Conservation (phyloP, 768 basidiomycete genomes). For the Amanita phalloides region DNA sequence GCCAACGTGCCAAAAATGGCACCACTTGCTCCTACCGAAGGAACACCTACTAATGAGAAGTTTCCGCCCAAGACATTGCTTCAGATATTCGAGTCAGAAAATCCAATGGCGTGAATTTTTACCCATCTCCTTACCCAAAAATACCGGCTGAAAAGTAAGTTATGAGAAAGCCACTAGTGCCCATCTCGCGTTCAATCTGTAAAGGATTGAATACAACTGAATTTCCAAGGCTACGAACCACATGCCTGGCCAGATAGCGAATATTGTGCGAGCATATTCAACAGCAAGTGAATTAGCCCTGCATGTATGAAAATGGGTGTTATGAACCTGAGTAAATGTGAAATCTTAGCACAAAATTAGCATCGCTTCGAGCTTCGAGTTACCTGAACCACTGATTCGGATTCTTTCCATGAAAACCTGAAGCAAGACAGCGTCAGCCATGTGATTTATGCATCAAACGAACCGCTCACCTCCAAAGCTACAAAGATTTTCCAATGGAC, state of each 20-base stretch:
- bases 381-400: conserved; percentile 43
- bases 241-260: conserved; percentile 67
- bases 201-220: neutral
- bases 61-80: conserved; percentile 89
- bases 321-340: conserved; percentile 49
- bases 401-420: conserved; percentile 28
- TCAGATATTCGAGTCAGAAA: neutral
- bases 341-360: neutral
- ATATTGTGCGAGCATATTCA: conserved; percentile 88
- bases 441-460: conserved; percentile 8
- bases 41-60: conserved; percentile 80
- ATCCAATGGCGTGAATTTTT: neutral
- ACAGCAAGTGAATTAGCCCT: conserved; percentile 82
- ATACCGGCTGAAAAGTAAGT: conserved; percentile 88
- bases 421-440: neutral
- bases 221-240: neutral
- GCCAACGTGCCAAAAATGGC: conserved; percentile 86
- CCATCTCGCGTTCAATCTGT: conserved; percentile 88
- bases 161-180: conserved; percentile 73
- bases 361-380: conserved; percentile 7
- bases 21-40: conserved; percentile 87
- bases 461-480: conserved; percentile 66
- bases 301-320: conserved; percentile 89
- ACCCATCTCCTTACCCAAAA: conserved; percentile 51
- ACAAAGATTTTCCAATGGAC: conserved; percentile 75